Evolutionary conservation across 345 rosid genomes (phyloP), one percentile per base, ranked within the genome.

Genomic region (Xanthoceras sorbifolium): DNA sequence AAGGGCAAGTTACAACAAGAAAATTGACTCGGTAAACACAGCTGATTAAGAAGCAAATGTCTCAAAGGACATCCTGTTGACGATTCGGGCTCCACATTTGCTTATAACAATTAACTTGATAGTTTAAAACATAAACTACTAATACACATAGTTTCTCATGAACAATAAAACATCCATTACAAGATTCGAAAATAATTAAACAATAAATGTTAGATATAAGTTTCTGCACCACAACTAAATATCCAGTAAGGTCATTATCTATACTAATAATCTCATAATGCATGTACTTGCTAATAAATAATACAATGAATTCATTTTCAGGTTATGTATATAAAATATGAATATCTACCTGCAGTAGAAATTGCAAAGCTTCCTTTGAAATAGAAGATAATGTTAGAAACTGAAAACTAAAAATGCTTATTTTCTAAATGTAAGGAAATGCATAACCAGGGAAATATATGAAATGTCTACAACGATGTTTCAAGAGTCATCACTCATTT

Each of bases 371-470:
- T 20, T 29, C 36, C 36, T 29, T 11, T 3, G 14, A n/a, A 10
- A 48, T 48, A 48, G 14, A 15, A 48, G 54, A 48, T 48, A 36
- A 36, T 1, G n/a, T 64, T 40, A 40, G 18, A 38, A 65, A 18
- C 23, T 22, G 55, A 9, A 67, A 40, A 42, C 6, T 69, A 10
- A 1, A 50, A 70, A 28, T 31, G 73, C 44, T 52, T 9, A 6
- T 12, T 50, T 71, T 14, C 54, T 36, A 9, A 17, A 15, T 59
- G 40, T n/a, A 71, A 34, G 66, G 42, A 73, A 73, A 55, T 44
- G 36, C 18, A 25, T 32, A 34, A 55, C 28, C 32, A n/a, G 2
- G 32, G 55, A 14, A 54, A n/a, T 71, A 4, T 14, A 38, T 11
- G 54, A 15, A 8, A 25, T 31, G 26, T 18, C 32, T 66, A 70